Evolutionary conservation across 768 basidiomycete species (phyloP), one percentile per base, ranked within the genome.

Genomic region (Pleurotus djamor): DNA sequence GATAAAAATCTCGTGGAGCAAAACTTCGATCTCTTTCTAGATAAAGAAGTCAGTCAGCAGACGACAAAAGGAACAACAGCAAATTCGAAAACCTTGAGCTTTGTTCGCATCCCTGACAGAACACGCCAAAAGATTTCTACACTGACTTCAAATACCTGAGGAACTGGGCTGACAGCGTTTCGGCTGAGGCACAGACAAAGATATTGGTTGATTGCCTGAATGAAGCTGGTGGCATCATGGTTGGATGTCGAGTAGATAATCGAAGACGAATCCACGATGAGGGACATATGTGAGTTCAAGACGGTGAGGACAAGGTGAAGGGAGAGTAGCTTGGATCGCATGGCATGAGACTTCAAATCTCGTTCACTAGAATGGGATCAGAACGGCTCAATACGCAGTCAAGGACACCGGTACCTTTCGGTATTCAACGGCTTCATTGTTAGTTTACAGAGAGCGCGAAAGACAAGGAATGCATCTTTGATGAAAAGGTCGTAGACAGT

Each of bases 111-210:
- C 9, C 94, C 92, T 47, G 90, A 86, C n/a, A 98, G 72, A 51
- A 97, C 91, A 65, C 93, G 84, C 94, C 96, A 98, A 74, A 98
- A 98, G 60, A 98, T 97, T 76, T 98, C 97, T 51, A 98, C 96
- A 67, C 94, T 94, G 54, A 95, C 87, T 70, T 99, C 97, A 72
- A 99, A 99, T 12, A 99, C 96, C 72, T 96, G 96, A 2, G 91
- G 89, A 5, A 98, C 94, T 2, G 95, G 87, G 71, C 92, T 94
- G 61, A 98, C 92, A 49, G 96, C 96, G 69, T 98, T 99, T 57
- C 97, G 84, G 65, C 94, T 97, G 65, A 99, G 74, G 63, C 88
- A 89, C 59, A 97, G 74, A 69, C 96, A 98, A 47, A 99, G 83
- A 74, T 98, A 98, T 69, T 98, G 96, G 68, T 94, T 98, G 63